phyloP scores from a whole-genome alignment of 352 stramenopile genomes.

The Phytophthora lateralis region DNA sequence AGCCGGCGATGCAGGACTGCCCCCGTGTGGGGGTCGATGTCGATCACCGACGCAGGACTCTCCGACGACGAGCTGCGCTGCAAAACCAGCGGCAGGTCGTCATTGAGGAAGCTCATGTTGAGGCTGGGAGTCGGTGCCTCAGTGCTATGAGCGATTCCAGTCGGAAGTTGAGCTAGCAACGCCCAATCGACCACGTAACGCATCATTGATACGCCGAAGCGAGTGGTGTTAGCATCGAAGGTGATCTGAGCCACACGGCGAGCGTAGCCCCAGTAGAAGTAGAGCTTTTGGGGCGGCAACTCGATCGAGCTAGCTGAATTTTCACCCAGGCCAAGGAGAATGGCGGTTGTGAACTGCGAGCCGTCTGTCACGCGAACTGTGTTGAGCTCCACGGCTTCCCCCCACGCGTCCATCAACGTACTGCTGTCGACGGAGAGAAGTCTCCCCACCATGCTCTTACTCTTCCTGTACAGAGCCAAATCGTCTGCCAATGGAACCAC shows the following conservation, averaged over 20 bases:
- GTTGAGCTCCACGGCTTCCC: slow-evolving; percentile 30
- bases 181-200: slow-evolving; percentile 56
- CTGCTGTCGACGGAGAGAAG: slow-evolving; percentile 47
- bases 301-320: slow-evolving; percentile 11
- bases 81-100: slow-evolving; percentile 50
- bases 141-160: slow-evolving; percentile 26
- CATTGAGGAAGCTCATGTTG: slow-evolving; percentile 54
- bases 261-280: slow-evolving; percentile 61
- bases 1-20: slow-evolving; percentile 54
- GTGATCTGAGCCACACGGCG: slow-evolving; percentile 46
- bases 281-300: slow-evolving; percentile 48
- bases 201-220: slow-evolving; percentile 56
- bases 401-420: slow-evolving; percentile 36
- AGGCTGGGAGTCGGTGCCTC: slow-evolving; percentile 17
- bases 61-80: slow-evolving; percentile 20
- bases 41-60: slow-evolving; percentile 31
- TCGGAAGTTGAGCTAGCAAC: slow-evolving; percentile 38
- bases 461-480: slow-evolving; percentile 33
- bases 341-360: slow-evolving; percentile 60
- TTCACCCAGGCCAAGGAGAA: slow-evolving; percentile 35
- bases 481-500: slow-evolving; percentile 32
- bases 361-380: slow-evolving; percentile 47
- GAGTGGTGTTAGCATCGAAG: slow-evolving; percentile 53
- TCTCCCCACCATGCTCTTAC: slow-evolving; percentile 43
- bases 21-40: slow-evolving; percentile 57